Evolutionary conservation across 768 basidiomycete genomes (phyloP).

Genomic region (Mycena pura): DNA sequence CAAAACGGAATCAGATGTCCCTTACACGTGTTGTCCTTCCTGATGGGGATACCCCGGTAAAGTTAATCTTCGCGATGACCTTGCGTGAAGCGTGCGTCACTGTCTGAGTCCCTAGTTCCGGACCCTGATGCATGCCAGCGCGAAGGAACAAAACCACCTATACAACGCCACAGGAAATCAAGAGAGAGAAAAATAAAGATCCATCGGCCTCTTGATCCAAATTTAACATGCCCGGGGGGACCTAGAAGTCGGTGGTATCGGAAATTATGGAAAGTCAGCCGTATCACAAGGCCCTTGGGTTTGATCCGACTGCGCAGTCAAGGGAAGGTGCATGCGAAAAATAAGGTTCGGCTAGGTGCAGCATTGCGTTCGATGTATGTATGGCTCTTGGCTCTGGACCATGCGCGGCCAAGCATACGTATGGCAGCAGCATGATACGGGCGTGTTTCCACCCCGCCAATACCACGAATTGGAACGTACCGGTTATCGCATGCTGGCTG

Average conservation of each 20-base stretch:
- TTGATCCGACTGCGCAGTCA: slow-evolving; percentile 23
- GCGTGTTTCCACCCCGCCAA: not conserved
- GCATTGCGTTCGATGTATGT: not conserved
- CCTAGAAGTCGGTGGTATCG: slow-evolving; percentile 9
- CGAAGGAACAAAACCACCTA: too few relatives aligned
- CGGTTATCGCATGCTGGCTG: slow-evolving; percentile 14
- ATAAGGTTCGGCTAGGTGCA: not conserved
- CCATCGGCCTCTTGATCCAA: not conserved
- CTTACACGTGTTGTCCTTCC: slow-evolving; percentile 12
- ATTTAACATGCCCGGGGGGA: slow-evolving; percentile 9
- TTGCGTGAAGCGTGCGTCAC: too few relatives aligned
- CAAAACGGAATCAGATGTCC: slow-evolving; percentile 8
- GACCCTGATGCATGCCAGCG: not conserved
- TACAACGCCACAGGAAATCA: too few relatives aligned
- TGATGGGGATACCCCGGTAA: slow-evolving; percentile 1
- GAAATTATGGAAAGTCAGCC: not conserved
- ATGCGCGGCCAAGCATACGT: slow-evolving; percentile 5
- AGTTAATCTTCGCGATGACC: not conserved
- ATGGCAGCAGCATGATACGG: slow-evolving; percentile 2
- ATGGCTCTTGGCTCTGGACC: not conserved
- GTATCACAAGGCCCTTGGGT: slow-evolving; percentile 12
- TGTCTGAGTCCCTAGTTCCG: too few relatives aligned
- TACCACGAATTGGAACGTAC: slow-evolving; percentile 1
- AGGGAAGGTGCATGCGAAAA: not conserved
- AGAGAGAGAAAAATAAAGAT: too few relatives aligned